These are phyloP conservation scores for Pholiota conissans DNA, from an alignment of 768 basidiomycete genomes.

Conservation along the genomic window DNA sequence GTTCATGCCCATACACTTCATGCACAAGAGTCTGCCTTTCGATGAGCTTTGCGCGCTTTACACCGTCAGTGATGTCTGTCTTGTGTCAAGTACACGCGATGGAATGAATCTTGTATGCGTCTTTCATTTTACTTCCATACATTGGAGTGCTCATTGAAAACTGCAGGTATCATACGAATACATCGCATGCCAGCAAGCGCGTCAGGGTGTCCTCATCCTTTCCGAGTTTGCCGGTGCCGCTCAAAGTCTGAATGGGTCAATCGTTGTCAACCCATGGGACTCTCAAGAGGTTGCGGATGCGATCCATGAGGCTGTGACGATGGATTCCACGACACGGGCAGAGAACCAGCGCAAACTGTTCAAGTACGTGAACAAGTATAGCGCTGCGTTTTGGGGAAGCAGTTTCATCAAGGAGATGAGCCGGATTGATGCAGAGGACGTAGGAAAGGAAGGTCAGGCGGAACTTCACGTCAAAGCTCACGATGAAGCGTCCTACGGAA, in stretches of 20 bases:
- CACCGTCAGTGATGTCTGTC: conserved; percentile 92
- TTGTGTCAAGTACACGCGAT: conserved; percentile 93
- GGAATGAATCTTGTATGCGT: conserved; percentile 96
- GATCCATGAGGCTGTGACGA: conserved; percentile 93
- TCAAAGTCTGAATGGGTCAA: conserved; percentile 90
- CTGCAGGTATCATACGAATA: conserved; percentile 96
- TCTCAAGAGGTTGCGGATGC: conserved; percentile 97
- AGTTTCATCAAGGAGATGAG: conserved; percentile 88
- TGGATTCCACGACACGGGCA: conserved; percentile 78
- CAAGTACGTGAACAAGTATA: conserved; percentile 96
- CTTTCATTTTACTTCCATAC: conserved; percentile 4
- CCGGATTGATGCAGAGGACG: conserved; percentile 47
- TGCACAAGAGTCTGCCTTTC: conserved; percentile 93
- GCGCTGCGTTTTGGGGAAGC: conserved; percentile 89
- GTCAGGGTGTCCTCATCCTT: conserved; percentile 95
- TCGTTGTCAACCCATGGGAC: conserved; percentile 99
- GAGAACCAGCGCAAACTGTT: conserved; percentile 95
- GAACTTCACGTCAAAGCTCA: conserved; percentile 27
- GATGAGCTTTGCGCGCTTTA: conserved; percentile 98
- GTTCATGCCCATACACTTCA: conserved; percentile 99
- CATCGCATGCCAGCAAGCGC: conserved; percentile 89
- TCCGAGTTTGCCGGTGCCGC: conserved; percentile 99
- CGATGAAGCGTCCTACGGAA: conserved; percentile 13
- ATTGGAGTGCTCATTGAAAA: conserved; percentile 6
- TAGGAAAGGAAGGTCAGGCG: conserved; percentile 35